Evolutionary conservation across 1,284 basidiomycete species (phyloP).

Genomic region (Cryptococcus neoformans): DNA sequence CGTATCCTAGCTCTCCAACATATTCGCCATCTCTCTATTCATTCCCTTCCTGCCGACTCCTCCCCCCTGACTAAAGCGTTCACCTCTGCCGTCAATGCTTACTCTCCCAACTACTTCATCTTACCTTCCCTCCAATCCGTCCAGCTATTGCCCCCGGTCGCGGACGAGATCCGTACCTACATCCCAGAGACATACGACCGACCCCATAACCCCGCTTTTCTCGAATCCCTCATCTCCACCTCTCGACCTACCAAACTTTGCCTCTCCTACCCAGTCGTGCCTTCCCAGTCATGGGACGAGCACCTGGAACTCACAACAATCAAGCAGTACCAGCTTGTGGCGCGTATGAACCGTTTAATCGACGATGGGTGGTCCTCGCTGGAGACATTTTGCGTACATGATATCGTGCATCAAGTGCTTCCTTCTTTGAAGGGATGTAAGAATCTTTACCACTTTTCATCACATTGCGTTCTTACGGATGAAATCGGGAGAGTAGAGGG

Average conservation of each 20-base stretch:
- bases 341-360: conserved; percentile 16
- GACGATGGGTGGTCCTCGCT: conserved; percentile 10
- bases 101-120: background rate
- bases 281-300: conserved; percentile 20
- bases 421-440: conserved; percentile 17
- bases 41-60: conserved; percentile 3
- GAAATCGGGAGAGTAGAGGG: background rate
- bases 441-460: conserved; percentile 35
- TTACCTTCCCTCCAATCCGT: conserved; percentile 21
- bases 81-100: background rate
- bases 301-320: conserved; percentile 20
- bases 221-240: conserved; percentile 15
- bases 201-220: conserved; percentile 19
- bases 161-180: conserved; percentile 27
- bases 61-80: conserved; percentile 9
- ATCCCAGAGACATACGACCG: conserved; percentile 16
- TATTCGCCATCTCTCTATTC: conserved; percentile 13
- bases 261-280: conserved; percentile 22
- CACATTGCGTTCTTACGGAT: conserved; percentile 41
- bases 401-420: conserved; percentile 31
- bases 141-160: conserved; percentile 12
- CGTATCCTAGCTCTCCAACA: conserved; percentile 9
- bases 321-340: conserved; percentile 24
- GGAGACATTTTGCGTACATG: conserved; percentile 18
- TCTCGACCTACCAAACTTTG: conserved; percentile 18